phyloP scores from a whole-genome alignment of 192 early-diverging fungal species.

The Allomyces macrogynus region DNA sequence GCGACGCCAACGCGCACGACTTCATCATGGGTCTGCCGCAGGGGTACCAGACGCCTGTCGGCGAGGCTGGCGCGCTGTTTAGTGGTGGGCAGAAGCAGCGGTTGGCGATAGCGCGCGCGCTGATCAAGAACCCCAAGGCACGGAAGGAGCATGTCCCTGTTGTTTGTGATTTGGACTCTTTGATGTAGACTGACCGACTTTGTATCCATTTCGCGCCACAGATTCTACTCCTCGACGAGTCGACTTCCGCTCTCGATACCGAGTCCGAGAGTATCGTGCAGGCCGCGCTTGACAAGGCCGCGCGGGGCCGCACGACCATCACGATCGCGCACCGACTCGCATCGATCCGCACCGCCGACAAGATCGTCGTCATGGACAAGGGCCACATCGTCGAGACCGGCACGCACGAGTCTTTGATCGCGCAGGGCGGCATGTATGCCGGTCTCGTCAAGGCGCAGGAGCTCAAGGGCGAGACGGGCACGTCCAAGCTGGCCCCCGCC shows the following conservation, averaged over 20 bases:
- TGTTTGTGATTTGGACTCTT: not conserved
- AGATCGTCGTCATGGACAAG: conserved; percentile 17
- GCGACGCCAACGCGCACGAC: conserved; percentile 49
- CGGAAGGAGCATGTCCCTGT: not conserved
- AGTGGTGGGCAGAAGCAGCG: conserved; percentile 86
- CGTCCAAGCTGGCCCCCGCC: no score
- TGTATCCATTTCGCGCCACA: no score
- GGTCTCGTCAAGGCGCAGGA: conserved; percentile 13
- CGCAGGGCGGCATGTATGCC: conserved; percentile 12
- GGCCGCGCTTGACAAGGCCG: conserved; percentile 16
- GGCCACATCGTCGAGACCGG: conserved; percentile 20
- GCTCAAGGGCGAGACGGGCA: not conserved
- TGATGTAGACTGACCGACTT: no score
- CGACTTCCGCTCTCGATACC: conserved; percentile 58
- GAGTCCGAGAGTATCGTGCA: conserved; percentile 46
- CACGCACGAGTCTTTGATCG: conserved; percentile 11
- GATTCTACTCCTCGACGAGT: conserved; percentile 58
- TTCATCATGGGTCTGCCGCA: conserved; percentile 52
- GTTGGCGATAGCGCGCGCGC: conserved; percentile 35
- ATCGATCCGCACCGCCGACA: conserved; percentile 16
- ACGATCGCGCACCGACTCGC: conserved; percentile 21
- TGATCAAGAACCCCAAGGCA: conserved; percentile 28
- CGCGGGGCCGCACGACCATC: conserved; percentile 35
- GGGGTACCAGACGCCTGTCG: conserved; percentile 75
- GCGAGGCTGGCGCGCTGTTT: conserved; percentile 57